Conservation (phyloP, 2,329 filamentous ascomycete genomes). For the Periconia sp. region DNA sequence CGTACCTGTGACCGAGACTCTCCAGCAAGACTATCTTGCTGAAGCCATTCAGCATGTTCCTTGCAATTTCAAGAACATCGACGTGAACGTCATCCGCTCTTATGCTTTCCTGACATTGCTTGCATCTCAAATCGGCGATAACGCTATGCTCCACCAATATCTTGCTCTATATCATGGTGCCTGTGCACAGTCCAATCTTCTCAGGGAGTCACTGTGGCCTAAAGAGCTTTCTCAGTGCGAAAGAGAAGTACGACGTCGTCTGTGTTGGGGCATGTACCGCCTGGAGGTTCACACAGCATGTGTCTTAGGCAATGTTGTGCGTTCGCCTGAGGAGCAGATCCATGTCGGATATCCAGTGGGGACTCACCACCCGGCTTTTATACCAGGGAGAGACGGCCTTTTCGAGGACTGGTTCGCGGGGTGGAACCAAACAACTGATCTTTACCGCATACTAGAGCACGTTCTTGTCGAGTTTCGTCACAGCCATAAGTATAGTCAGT, state of each 20-base stretch:
- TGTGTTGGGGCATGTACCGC: conserved; percentile 4
- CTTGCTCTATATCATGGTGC: not conserved
- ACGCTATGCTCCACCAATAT: conserved; percentile 1
- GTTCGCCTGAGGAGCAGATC: not conserved
- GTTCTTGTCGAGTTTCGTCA: too few relatives aligned
- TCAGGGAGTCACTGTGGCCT: not conserved
- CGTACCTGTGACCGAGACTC: not conserved
- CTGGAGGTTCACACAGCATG: conserved; percentile 4
- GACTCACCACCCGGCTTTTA: not conserved
- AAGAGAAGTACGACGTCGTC: conserved; percentile 1
- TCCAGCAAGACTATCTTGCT: not conserved
- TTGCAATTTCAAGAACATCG: not conserved
- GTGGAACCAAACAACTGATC: too few relatives aligned
- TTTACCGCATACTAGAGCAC: too few relatives aligned
- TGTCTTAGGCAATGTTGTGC: conserved; percentile 1
- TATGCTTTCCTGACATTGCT: not conserved
- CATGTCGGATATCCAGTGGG: not conserved
- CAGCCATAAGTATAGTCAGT: not conserved
- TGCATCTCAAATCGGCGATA: not conserved
- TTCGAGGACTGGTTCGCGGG: not conserved
- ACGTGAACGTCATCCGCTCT: not conserved
- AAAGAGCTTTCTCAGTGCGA: not conserved
- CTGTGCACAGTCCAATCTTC: not conserved
- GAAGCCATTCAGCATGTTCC: not conserved
- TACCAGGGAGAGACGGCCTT: not conserved